Evolutionary conservation across 768 basidiomycete genomes (phyloP), one percentile per base, ranked within the genome.

Genomic region (Suillus occidentalis): DNA sequence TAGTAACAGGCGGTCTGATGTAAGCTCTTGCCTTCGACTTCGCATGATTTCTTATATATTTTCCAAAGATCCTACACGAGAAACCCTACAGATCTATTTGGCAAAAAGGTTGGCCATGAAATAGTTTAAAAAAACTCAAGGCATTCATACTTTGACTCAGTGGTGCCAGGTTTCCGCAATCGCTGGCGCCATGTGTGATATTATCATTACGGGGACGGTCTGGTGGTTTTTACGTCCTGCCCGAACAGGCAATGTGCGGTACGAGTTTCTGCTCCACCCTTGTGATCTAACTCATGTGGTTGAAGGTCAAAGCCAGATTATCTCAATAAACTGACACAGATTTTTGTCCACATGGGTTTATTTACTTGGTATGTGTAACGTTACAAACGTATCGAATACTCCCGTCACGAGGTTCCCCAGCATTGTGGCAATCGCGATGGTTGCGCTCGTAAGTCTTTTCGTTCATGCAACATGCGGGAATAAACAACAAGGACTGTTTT

Each of bases 321-420:
- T n/a, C 65, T 73, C 64, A 64, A 52, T 58, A 58, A 34, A 45
- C 40, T 72, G 50, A 68, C 64, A 2, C 8, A 6, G 8, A 36
- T 72, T 2, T 70, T 72, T 49, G 31, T 71, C 4, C 61, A 72
- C 31, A 71, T 71, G 69, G 69, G 71, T 22, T 22, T 69, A 22
- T 56, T 72, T n/a, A 63, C 65, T 6, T 67, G 60, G 71, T 72
- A 52, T 57, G 72, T 62, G 5, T 34, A 60, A 18, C 28, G n/a
- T 62, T 22, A 47, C 40, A 31, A 12, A 16, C 5, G 7, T 34
- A 55, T 1, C 2, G 36, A 58, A 40, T 16, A 58, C 18, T 37
- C 16, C 16, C 16, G 3, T 25, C 57, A 25, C 25, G 10, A 28
- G 18, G n/a, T 40, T 22, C 3, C 39, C 9, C 12, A 73, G 70